A percentile compares a stretch with the other conserved stretches of the same genome.
Evolutionary conservation across 306 rosid species (phyloP).

Genomic region (Ziziphus jujuba): DNA sequence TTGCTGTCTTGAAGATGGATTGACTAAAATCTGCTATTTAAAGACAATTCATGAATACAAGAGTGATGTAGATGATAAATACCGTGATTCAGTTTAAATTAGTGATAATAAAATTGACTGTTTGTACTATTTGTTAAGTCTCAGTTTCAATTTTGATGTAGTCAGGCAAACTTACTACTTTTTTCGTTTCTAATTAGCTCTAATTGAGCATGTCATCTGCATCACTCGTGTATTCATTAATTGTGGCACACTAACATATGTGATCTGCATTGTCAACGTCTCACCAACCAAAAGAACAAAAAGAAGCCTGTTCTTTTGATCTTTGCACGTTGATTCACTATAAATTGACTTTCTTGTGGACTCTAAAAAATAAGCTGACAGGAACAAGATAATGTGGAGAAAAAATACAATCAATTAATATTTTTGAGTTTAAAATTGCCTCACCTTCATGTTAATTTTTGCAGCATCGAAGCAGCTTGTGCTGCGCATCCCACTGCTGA

Average conservation of each 20-base stretch:
- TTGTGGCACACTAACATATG: neutral
- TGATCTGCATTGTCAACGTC: neutral
- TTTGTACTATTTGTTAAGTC: neutral
- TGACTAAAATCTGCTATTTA: neutral
- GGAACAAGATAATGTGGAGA: neutral
- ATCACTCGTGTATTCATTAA: no score
- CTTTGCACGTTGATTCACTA: slow-evolving; percentile 2
- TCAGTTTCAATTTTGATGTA: neutral
- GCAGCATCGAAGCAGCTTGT: slow-evolving; percentile 91
- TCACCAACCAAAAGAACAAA: neutral
- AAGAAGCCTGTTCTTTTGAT: neutral
- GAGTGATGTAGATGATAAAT: neutral
- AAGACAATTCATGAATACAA: neutral
- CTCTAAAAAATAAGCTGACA: neutral
- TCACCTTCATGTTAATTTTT: slow-evolving; percentile 25
- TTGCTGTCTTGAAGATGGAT: neutral
- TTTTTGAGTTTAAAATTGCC: slow-evolving; percentile 29
- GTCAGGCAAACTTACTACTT: neutral
- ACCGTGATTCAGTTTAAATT: neutral
- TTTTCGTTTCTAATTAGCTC: neutral
- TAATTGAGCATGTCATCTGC: neutral
- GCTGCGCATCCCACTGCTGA: slow-evolving; percentile 99
- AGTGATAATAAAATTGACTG: neutral
- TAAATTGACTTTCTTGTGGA: slow-evolving; percentile 15
- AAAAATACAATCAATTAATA: slow-evolving; percentile 12